These are phyloP conservation scores for Decorospora gaudefroyi DNA, from an alignment of 2,329 filamentous ascomycete genomes.

Conservation along the genomic window DNA sequence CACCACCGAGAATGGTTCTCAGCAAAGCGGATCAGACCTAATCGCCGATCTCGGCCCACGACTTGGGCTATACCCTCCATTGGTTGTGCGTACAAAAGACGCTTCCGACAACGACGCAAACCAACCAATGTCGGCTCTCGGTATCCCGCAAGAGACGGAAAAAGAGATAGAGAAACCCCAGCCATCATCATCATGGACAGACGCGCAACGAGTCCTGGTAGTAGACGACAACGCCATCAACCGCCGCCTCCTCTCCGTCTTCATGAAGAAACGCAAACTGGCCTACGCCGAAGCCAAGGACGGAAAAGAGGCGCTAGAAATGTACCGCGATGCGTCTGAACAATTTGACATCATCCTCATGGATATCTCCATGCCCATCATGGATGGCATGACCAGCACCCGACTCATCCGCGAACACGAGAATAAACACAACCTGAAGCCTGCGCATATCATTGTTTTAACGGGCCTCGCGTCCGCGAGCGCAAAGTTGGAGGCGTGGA, in stretches of 20 bases:
- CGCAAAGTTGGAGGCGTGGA: conserved; percentile 26
- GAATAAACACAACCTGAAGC: conserved; percentile 2
- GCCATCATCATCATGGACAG: no score
- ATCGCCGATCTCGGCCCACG: no score
- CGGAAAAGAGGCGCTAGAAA: conserved; percentile 30
- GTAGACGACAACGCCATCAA: conserved; percentile 48
- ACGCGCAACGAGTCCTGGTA: conserved; percentile 28
- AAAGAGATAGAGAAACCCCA: no score
- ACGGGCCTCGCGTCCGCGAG: conserved; percentile 29
- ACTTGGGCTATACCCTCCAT: no score
- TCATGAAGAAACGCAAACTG: conserved; percentile 29
- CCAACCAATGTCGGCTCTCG: no score
- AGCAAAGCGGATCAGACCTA: no score
- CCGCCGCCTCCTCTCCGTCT: conserved; percentile 32
- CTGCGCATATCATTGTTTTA: conserved; percentile 20
- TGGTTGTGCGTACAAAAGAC: no score
- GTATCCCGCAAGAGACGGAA: no score
- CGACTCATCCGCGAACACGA: conserved; percentile 34
- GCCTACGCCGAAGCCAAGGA: conserved; percentile 31
- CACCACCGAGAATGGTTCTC: not conserved
- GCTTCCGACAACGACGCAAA: no score
- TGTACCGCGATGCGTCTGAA: conserved; percentile 19
- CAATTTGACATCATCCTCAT: conserved; percentile 33
- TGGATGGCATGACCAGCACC: conserved; percentile 40
- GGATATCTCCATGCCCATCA: conserved; percentile 43